phyloP scores from a whole-genome alignment of 2,329 filamentous ascomycete genomes.

The Fusarium albidum region DNA sequence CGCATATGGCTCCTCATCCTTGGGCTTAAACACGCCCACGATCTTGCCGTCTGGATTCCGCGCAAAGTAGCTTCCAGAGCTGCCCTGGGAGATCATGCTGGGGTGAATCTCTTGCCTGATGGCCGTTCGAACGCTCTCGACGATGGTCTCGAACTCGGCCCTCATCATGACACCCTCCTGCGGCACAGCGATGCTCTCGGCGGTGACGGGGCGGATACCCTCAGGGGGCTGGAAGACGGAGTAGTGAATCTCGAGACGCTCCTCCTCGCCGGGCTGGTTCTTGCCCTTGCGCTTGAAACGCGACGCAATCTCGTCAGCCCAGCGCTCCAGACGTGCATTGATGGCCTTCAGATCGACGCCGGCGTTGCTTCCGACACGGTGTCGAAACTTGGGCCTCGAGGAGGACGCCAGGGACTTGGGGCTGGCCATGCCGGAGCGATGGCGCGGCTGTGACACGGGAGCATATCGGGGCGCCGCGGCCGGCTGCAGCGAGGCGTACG shows the following conservation, averaged over 20 bases:
- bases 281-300: slow-evolving; percentile 92
- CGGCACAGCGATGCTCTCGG: slow-evolving; percentile 73
- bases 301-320: slow-evolving; percentile 97
- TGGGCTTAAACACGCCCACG: slow-evolving; percentile 97
- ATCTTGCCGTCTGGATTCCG: slow-evolving; percentile 91
- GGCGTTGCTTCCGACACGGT: slow-evolving; percentile 72
- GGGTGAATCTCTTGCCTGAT: slow-evolving; percentile 93
- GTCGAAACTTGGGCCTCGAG: slow-evolving; percentile 53
- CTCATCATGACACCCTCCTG: slow-evolving; percentile 76
- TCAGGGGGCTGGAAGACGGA: slow-evolving; percentile 96
- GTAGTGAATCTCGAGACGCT: slow-evolving; percentile 93
- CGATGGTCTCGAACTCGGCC: slow-evolving; percentile 83
- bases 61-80: slow-evolving; percentile 98
- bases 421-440: slow-evolving; percentile 67
- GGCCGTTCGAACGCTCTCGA: slow-evolving; percentile 88
- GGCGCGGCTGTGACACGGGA: slow-evolving; percentile 67
- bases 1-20: slow-evolving; percentile 98
- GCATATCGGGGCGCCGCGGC: slow-evolving; percentile 70
- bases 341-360: slow-evolving; percentile 98
- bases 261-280: slow-evolving; percentile 77
- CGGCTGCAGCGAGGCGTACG: slow-evolving; percentile 64
- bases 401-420: slow-evolving; percentile 51
- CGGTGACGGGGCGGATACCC: slow-evolving; percentile 80
- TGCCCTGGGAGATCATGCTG: slow-evolving; percentile 95
- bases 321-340: slow-evolving; percentile 91